Base-by-base conservation (phyloP, 2,329 filamentous ascomycete genomes). In the Aspergillus puulaauensis region DNA sequence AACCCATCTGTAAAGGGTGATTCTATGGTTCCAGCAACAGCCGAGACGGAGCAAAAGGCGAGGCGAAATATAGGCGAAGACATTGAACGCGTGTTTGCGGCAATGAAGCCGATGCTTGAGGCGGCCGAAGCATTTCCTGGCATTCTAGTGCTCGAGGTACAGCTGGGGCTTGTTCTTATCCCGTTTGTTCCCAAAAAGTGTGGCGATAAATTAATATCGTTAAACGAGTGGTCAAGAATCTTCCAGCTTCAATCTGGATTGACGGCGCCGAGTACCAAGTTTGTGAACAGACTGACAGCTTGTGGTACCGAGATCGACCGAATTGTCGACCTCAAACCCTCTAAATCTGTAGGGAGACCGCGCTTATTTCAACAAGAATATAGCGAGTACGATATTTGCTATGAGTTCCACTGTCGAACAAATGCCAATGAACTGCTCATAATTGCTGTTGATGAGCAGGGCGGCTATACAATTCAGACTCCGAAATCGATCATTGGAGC, bases 291-390 rank as follows among this genome's bases (percentile, higher is more conserved):
- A 44, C 54, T 79, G 15, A 78, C 76, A n/a, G 68, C 69, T 1
- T 73, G 71, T n/a, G 74, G 75, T 12, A 62, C 65, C 3, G 77
- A 79, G 52, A 60, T 77, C 46, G 75, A 79, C 54, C 61, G 72
- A 49, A 65, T 77, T 6, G 61, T 79, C 9, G 67, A 72, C 56
- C 47, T 76, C 37, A 70, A 70, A 40, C 66, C 63, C 11, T 60
- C 62, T 11, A 61, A 65, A 41, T 54, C 53, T 6, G 55, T 59
- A 54, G 55, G 57, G 3, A 61, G 62, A 12, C 50, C 19, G 24
- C 62, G 59, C 1, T 45, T 75, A 1, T 77, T 77, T 41, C 65
- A 72, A 17, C 52, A 65, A 14, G 55, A 63, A 0, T 64, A 66
- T 31, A 63, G 48, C 4, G 61, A 68, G 17, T 64, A 62, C 35